phyloP scores from a whole-genome alignment of 768 basidiomycete species.

The Leccinum incarnatum region DNA sequence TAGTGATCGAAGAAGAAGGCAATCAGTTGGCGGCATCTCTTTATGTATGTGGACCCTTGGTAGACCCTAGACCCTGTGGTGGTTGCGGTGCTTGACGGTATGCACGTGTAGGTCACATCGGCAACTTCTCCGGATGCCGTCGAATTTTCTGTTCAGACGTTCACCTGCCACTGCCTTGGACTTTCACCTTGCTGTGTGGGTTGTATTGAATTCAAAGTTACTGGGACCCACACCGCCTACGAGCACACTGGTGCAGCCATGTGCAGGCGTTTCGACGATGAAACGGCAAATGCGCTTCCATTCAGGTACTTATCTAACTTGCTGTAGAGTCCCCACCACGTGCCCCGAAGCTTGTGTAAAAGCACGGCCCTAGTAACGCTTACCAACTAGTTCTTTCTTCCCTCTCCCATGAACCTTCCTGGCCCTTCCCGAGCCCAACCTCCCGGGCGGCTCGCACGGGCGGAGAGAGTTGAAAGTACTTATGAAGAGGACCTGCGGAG shows the following conservation, averaged over 20 bases:
- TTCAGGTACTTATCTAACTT: background rate
- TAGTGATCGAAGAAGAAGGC: background rate
- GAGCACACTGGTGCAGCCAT: background rate
- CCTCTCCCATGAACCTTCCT: slow-evolving; percentile 24
- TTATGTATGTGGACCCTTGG: background rate
- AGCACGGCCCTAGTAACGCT: background rate
- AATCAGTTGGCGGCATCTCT: background rate
- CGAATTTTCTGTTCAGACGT: too few species aligned
- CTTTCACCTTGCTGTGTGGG: too few species aligned
- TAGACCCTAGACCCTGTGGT: too few species aligned
- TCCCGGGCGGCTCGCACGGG: background rate
- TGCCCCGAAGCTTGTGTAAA: slow-evolving; percentile 6
- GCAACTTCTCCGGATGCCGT: too few species aligned
- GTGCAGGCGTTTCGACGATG: background rate
- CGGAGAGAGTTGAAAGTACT: slow-evolving; percentile 19
- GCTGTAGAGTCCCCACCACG: slow-evolving; percentile 3
- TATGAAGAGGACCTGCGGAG: slow-evolving; percentile 26
- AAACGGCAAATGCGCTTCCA: background rate
- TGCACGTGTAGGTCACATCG: too few species aligned
- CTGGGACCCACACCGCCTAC: background rate
- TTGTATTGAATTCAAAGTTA: background rate
- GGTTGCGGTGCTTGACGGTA: too few species aligned
- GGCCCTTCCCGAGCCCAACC: slow-evolving; percentile 23
- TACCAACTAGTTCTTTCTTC: slow-evolving; percentile 9
- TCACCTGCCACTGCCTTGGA: too few species aligned